phyloP scores from a whole-genome alignment of 345 rosid species.

The Anacardium occidentale region DNA sequence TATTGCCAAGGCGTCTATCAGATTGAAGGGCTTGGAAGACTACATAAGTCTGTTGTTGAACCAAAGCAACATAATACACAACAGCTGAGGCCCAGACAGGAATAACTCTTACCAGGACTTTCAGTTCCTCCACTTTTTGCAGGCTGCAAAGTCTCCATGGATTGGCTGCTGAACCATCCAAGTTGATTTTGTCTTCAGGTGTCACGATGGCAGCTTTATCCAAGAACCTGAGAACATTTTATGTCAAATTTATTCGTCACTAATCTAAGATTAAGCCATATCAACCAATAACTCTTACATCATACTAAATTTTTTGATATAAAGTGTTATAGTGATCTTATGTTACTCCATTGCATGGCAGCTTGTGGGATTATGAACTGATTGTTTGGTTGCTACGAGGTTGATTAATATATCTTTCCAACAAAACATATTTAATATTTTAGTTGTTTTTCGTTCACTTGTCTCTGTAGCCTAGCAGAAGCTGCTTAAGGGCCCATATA shows the following conservation, averaged over 20 bases:
- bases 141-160: conserved; percentile 51
- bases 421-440: too few species aligned
- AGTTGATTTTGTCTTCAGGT: conserved; percentile 28
- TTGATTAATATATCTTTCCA: too few species aligned
- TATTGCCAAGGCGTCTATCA: conserved; percentile 27
- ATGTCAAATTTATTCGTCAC: background rate
- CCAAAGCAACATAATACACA: conserved; percentile 21
- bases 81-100: conserved; percentile 36
- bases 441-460: background rate
- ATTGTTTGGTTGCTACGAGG: too few species aligned
- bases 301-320: background rate
- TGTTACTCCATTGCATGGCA: background rate
- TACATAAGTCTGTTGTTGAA: conserved; percentile 37
- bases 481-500: background rate
- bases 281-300: too few species aligned
- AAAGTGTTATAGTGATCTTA: too few species aligned
- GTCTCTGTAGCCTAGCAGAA: background rate
- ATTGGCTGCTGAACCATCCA: conserved; percentile 36
- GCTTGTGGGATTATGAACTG: background rate
- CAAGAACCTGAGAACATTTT: conserved; percentile 27
- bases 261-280: too few species aligned
- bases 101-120: conserved; percentile 38
- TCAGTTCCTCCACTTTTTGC: conserved; percentile 55
- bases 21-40: conserved; percentile 43
- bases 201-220: conserved; percentile 43